Evolutionary conservation across 2,329 filamentous ascomycete genomes (phyloP).

Genomic region (Graphilbum fragrans): DNA sequence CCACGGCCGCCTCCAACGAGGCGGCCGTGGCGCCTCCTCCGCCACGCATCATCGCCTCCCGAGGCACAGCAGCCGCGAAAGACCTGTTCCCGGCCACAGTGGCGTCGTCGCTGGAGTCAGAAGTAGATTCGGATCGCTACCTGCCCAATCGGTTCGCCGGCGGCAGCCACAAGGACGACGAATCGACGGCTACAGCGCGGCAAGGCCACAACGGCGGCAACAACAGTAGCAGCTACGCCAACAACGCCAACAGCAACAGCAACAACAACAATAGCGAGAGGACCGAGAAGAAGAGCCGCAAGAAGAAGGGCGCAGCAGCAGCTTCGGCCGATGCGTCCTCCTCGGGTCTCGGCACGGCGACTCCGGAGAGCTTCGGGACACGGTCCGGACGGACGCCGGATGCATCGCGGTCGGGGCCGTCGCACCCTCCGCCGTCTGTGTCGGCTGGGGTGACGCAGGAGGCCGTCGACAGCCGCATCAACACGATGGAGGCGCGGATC

Average conservation of each 20-base stretch:
- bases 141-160: not conserved
- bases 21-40: slow-evolving; percentile 4
- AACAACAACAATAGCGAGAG: no score
- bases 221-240: no score
- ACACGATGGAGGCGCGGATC: slow-evolving; percentile 39
- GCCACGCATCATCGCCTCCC: slow-evolving; percentile 20
- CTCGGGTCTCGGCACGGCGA: not conserved
- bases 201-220: no score
- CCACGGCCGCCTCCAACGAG: slow-evolving; percentile 9
- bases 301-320: slow-evolving; percentile 53
- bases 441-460: slow-evolving; percentile 17
- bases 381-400: not conserved
- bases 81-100: slow-evolving; percentile 19
- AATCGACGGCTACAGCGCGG: no score
- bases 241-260: no score
- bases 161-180: no score
- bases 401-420: not conserved
- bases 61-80: slow-evolving; percentile 17
- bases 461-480: slow-evolving; percentile 40
- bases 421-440: not conserved
- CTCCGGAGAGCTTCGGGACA: not conserved
- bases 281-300: slow-evolving; percentile 46
- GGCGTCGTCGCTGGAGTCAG: not conserved
- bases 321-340: slow-evolving; percentile 9
- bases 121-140: no score